A percentile compares a stretch with the other conserved stretches of the same genome.
phyloP scores from a whole-genome alignment of 805 yeast species.

The Candida koratica region DNA sequence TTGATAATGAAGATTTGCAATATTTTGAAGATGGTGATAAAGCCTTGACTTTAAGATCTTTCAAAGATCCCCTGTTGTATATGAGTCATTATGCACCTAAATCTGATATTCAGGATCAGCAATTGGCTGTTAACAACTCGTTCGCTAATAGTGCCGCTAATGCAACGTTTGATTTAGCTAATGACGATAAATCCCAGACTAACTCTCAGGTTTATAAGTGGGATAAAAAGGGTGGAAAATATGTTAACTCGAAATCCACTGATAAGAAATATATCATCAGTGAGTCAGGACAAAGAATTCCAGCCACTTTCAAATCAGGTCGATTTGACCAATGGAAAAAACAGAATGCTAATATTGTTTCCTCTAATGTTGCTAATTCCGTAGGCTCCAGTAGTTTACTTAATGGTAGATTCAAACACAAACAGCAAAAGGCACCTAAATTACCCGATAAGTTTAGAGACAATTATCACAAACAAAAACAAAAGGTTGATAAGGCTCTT shows the following conservation, averaged over 20 bases:
- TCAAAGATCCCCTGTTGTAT: conserved; percentile 73
- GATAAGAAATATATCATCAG: conserved; percentile 89
- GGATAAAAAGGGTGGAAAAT: conserved; percentile 92
- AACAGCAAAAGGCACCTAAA: conserved; percentile 73
- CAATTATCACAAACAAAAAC: conserved; percentile 76
- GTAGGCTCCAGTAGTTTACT: conserved; percentile 20
- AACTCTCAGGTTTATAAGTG: conserved; percentile 77
- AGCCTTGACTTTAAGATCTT: conserved; percentile 36
- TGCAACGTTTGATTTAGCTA: conserved; percentile 81
- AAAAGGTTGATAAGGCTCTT: conserved; percentile 73
- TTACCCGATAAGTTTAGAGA: conserved; percentile 89
- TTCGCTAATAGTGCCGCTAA: conserved; percentile 80
- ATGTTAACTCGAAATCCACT: conserved; percentile 71
- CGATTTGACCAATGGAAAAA: conserved; percentile 89
- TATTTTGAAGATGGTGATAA: conserved; percentile 54
- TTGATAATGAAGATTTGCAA: conserved; percentile 44
- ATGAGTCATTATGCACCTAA: conserved; percentile 88
- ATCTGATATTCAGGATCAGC: conserved; percentile 74
- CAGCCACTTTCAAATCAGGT: conserved; percentile 89
- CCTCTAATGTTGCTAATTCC: background rate
- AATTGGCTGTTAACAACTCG: conserved; percentile 52
- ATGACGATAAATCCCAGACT: conserved; percentile 67
- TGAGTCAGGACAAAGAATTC: conserved; percentile 88
- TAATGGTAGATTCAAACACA: conserved; percentile 61
- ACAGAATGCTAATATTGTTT: conserved; percentile 25